Percentiles rank a stretch among this genome's conserved stretches.
Evolutionary conservation across 164 flowering plant genomes (phyloP).

Genomic region (Magnolia kwangsiensis): DNA sequence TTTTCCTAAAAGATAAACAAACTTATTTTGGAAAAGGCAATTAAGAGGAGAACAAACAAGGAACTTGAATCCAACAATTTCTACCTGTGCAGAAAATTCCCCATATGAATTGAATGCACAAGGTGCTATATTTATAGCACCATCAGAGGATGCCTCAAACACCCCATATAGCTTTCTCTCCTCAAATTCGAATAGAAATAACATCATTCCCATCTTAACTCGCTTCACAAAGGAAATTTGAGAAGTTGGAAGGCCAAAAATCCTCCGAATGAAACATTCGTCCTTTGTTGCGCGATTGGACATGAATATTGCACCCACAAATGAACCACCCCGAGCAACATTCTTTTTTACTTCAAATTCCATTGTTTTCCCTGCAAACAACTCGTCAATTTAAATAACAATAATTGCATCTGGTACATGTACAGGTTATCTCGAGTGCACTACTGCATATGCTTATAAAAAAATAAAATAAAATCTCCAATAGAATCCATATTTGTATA

Average conservation of each 20-base stretch:
- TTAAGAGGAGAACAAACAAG: too few relatives aligned
- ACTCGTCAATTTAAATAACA: conserved; percentile 2
- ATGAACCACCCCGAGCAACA: conserved; percentile 20
- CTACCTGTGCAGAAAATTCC: conserved; percentile 72
- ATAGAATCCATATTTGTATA: too few relatives aligned
- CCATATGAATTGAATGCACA: conserved; percentile 49
- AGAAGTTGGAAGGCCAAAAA: conserved; percentile 60
- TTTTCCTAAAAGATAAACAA: too few relatives aligned
- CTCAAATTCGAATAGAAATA: conserved; percentile 70
- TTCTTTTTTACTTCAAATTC: conserved; percentile 12
- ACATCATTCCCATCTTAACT: conserved; percentile 57
- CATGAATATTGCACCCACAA: conserved; percentile 75
- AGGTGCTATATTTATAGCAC: conserved; percentile 55
- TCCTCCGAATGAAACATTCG: conserved; percentile 45
- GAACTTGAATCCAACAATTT: not conserved
- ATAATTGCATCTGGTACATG: too few relatives aligned
- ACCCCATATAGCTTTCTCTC: conserved; percentile 63
- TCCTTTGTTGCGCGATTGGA: conserved; percentile 44
- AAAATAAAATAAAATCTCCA: too few relatives aligned
- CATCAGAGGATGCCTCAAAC: conserved; percentile 57
- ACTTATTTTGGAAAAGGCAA: too few relatives aligned
- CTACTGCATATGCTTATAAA: too few relatives aligned
- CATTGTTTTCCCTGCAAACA: conserved; percentile 25
- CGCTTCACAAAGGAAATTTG: conserved; percentile 41
- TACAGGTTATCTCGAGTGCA: too few relatives aligned